Percentiles rank a stretch among this genome's conserved stretches.
Conservation (phyloP, 352 stramenopile genomes). For the Hyaloperonospora brassicae region DNA sequence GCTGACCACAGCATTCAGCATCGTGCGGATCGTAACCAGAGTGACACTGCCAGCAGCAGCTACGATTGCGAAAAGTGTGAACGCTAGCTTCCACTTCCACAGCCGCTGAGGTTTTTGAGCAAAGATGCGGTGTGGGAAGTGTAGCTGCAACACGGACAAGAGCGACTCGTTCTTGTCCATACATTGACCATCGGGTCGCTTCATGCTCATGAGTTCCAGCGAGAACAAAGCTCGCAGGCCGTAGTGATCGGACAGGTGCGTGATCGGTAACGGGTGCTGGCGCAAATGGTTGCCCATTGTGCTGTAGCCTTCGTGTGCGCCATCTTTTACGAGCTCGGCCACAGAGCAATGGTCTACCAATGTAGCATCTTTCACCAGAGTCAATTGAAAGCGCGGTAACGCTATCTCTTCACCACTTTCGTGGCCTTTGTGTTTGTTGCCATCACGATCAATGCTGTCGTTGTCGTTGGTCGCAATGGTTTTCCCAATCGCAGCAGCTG, state of each 20-base stretch:
- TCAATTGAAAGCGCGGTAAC: constrained; percentile 30
- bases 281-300: constrained; percentile 10
- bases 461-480: constrained; percentile 10
- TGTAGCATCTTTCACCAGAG: constrained; percentile 35
- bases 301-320: no score
- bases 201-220: constrained; percentile 37
- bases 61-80: constrained; percentile 37
- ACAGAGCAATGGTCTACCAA: constrained; percentile 54
- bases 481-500: constrained; percentile 3
- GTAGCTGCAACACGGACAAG: constrained; percentile 52
- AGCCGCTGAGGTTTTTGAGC: constrained; percentile 42
- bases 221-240: constrained; percentile 46
- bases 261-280: constrained; percentile 41
- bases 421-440: constrained; percentile 18
- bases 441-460: constrained; percentile 7
- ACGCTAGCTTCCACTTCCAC: constrained; percentile 61
- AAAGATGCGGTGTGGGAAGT: constrained; percentile 59
- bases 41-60: constrained; percentile 17
- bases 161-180: constrained; percentile 27
- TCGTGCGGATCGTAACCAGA: constrained; percentile 10
- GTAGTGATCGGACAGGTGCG: constrained; percentile 78
- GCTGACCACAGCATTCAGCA: constrained; percentile 13
- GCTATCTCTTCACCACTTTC: constrained; percentile 10
- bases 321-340: constrained; percentile 24
- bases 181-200: constrained; percentile 33